Evolutionary conservation across 2,329 filamentous ascomycete species (phyloP), one percentile per base, ranked within the genome.

Genomic region (Aspergillus ruber): DNA sequence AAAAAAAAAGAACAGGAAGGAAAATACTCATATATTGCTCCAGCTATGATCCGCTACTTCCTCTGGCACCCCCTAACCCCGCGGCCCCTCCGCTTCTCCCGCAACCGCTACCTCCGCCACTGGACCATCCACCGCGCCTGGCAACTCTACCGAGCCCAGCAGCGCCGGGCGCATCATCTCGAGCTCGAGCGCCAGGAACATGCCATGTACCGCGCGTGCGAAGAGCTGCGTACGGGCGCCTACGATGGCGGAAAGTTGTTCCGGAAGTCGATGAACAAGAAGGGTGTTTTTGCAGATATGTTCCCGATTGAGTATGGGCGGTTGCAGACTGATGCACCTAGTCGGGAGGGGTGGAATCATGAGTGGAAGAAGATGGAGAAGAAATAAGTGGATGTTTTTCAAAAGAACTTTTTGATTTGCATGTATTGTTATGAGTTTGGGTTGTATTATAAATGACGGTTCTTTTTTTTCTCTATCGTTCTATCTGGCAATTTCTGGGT

Each of bases 121-220:
- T 98, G 93, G 93, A 97, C 93, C 44, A 97, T 98, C 70, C 90
- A 97, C 76, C 90, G 93, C 59, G 91, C 91, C 18, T 97, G 90
- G 89, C 79, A 88, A 61, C 77, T 97, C 25, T 86, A 85, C 72
- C 83, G 84, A 60, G 79, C 84, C 57, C 80, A 86, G 65, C 78
- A 83, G 60, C 83, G 83, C 43, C 75, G 79, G 54, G 72, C 74
- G 32, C 78, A 82, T 44, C 78, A 87, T 64, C 73, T 77, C 46
- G 88, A 90, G 66, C 78, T 96, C 42, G 82, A 89, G 72, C 78
- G 87, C 38, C 82, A 82, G 74, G 90, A 90, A 72, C 84, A 88
- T 63, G 82, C 81, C 63, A 97, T 98, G 86, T 78, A 80, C 50
- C 75, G 77, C 40, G 91, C 93, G 20, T 94, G 88, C 71, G 93